phyloP scores from a whole-genome alignment of 2,329 filamentous ascomycete genomes.

The Thielaviopsis euricoi region DNA sequence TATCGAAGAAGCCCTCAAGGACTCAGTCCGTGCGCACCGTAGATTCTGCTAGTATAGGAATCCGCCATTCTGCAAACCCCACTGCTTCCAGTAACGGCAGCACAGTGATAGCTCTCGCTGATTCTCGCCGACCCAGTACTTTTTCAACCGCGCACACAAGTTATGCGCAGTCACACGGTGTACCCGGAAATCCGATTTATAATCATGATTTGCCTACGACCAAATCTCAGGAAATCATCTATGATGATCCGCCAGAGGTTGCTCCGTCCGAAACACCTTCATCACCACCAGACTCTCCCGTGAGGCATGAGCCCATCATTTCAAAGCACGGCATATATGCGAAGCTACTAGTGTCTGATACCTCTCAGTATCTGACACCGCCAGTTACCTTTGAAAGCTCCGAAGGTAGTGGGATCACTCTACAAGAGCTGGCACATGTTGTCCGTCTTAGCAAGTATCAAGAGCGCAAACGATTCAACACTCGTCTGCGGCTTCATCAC shows the following conservation, averaged over 20 bases:
- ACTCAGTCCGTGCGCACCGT: conserved; percentile 1
- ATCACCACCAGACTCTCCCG: neutral
- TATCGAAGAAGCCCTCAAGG: neutral
- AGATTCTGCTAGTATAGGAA: conserved; percentile 1
- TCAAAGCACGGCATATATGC: neutral
- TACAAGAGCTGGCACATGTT: conserved; percentile 64
- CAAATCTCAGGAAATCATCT: neutral
- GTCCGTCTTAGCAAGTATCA: conserved; percentile 67
- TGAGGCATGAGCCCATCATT: neutral
- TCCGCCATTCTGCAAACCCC: neutral
- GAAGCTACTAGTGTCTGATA: conserved; percentile 44
- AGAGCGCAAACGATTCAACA: conserved; percentile 61
- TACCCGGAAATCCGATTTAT: neutral
- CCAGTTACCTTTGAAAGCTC: conserved; percentile 29
- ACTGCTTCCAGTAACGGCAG: neutral
- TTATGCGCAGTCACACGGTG: neutral
- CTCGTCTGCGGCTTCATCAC: conserved; percentile 55
- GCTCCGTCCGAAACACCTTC: conserved; percentile 3
- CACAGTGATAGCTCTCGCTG: neutral
- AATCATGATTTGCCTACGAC: neutral
- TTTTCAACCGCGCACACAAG: neutral
- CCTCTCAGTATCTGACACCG: conserved; percentile 48
- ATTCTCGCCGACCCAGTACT: neutral
- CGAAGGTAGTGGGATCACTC: conserved; percentile 48
- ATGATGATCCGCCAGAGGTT: conserved; percentile 9